These are phyloP conservation scores for Emergomyces africanus DNA, from an alignment of 2,329 filamentous ascomycete species.

Conservation along the genomic window DNA sequence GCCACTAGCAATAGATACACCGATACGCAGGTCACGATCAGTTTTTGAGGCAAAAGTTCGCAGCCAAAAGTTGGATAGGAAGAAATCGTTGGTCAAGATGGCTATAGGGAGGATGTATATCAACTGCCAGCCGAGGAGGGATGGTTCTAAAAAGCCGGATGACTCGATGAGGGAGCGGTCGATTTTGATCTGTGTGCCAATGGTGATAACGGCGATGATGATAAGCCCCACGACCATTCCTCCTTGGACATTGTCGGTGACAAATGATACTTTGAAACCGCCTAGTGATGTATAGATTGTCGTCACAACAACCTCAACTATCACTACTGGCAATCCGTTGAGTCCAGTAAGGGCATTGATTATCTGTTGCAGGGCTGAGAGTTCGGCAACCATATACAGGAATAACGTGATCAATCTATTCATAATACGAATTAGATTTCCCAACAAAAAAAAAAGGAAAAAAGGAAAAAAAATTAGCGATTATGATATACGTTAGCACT, in stretches of 20 bases:
- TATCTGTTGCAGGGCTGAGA: slow-evolving; percentile 70
- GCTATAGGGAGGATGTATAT: slow-evolving; percentile 74
- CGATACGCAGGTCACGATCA: slow-evolving; percentile 65
- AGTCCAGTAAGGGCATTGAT: slow-evolving; percentile 61
- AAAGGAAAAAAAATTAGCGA: no score
- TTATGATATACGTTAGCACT: no score
- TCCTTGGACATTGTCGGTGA: slow-evolving; percentile 73
- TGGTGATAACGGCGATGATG: slow-evolving; percentile 62
- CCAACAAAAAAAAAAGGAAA: neutral
- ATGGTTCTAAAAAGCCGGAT: slow-evolving; percentile 56
- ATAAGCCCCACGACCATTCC: slow-evolving; percentile 64
- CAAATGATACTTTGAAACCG: slow-evolving; percentile 71
- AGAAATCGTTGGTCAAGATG: slow-evolving; percentile 75
- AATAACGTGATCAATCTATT: slow-evolving; percentile 60
- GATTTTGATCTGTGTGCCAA: slow-evolving; percentile 62
- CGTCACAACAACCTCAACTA: slow-evolving; percentile 64
- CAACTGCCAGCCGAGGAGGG: slow-evolving; percentile 68
- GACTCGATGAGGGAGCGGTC: slow-evolving; percentile 53
- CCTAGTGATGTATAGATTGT: slow-evolving; percentile 75
- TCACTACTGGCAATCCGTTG: slow-evolving; percentile 59
- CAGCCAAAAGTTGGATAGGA: slow-evolving; percentile 73
- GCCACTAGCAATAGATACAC: slow-evolving; percentile 54
- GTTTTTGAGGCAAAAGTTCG: slow-evolving; percentile 67
- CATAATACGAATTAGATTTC: slow-evolving; percentile 2
- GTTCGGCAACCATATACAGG: slow-evolving; percentile 74